Conservation (phyloP, 1,284 basidiomycete genomes). For the Ceratobasidium sp. region DNA sequence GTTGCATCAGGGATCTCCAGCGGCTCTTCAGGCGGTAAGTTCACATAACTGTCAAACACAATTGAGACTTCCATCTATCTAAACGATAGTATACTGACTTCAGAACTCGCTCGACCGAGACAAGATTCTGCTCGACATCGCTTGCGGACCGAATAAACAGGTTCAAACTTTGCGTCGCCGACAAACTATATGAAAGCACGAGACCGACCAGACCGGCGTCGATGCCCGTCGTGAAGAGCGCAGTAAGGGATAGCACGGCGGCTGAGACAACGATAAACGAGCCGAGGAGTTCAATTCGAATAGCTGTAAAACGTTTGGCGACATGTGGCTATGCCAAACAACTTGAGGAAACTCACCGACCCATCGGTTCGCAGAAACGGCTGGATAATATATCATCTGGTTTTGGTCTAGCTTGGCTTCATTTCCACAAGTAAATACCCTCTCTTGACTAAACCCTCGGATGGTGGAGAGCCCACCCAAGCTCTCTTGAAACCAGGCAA, state of each 20-base stretch:
- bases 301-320: slow-evolving; percentile 51
- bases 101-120: slow-evolving; percentile 82
- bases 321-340: too few relatives aligned
- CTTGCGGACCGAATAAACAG: slow-evolving; percentile 93
- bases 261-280: slow-evolving; percentile 84
- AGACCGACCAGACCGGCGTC: slow-evolving; percentile 94
- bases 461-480: slow-evolving; percentile 89
- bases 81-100: not conserved
- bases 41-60: slow-evolving; percentile 71
- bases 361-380: slow-evolving; percentile 84
- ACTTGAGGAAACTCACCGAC: slow-evolving; percentile 67
- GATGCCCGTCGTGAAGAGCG: slow-evolving; percentile 76
- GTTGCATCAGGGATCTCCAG: slow-evolving; percentile 76
- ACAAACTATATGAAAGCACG: slow-evolving; percentile 88
- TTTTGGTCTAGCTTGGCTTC: slow-evolving; percentile 87
- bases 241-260: slow-evolving; percentile 76
- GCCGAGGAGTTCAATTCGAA: slow-evolving; percentile 60
- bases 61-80: not conserved
- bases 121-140: slow-evolving; percentile 95
- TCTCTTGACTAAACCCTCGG: slow-evolving; percentile 81
- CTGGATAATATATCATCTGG: slow-evolving; percentile 82
- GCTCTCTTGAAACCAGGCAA: slow-evolving; percentile 72
- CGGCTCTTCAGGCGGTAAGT: slow-evolving; percentile 83
- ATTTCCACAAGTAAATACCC: slow-evolving; percentile 82
- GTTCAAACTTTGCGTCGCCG: slow-evolving; percentile 84